Evolutionary conservation across 192 early-diverging fungal genomes (phyloP), one percentile per base, ranked within the genome.

Genomic region (Helicostylum pulchrum): DNA sequence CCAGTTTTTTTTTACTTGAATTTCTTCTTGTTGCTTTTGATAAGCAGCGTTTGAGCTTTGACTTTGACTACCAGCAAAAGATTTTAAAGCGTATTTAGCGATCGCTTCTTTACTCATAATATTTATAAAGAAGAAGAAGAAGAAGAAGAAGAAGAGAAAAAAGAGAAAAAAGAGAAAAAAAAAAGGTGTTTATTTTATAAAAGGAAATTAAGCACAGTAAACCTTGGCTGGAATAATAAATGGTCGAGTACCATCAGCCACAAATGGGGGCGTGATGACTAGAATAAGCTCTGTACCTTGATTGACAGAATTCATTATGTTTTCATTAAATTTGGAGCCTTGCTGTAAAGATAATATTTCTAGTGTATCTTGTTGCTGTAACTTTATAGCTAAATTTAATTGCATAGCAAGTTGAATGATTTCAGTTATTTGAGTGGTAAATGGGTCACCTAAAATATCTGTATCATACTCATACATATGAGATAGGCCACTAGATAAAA

Each of bases 311-410:
- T 66, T 66, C 65, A 67, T 67, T 2, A 66, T 42, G 19, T 42
- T 30, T 23, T 61, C 20, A 31, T 73, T 58, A 49, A 67, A 67
- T 17, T 20, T 12, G 11, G 51, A 15, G 0, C 54, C 59, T 46
- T 73, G 65, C 15, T 66, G 53, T 23, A 73, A 31, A 19, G 45
- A 43, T 42, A 66, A 53, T 61, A 74, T 32, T 75, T 83, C 76
- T 71, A 83, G 73, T 65, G 85, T 61, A 76, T 79, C 2, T 87
- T 92, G 72, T 86, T 90, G 71, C 85, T 90, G 19, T 26, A 26
- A 26, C 48, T 70, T 15, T 75, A 86, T 49, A 69, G 84, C 58
- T 76, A 91, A 9, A 72, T 90, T 43, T 85, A 89, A 20, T 73
- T 84, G 14, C 78, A 82, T 30, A 62, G 87, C 36, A 82, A 89